Evolutionary conservation across 768 basidiomycete species (phyloP).

Genomic region (Boletales sp.): DNA sequence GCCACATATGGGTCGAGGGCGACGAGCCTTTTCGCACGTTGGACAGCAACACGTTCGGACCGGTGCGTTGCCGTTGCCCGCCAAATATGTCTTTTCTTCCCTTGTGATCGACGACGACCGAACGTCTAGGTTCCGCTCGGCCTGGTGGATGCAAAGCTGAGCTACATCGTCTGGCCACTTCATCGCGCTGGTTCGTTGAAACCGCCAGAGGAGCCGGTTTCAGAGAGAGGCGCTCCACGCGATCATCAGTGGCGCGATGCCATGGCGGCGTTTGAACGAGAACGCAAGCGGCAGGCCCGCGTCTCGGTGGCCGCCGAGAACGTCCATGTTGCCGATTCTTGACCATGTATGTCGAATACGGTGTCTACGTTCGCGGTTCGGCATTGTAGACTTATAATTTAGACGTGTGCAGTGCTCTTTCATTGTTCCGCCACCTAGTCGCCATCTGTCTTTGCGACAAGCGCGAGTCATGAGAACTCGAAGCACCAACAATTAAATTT

Average conservation of each 20-base stretch:
- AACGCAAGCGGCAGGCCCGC: slow-evolving; percentile 21
- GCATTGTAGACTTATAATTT: too few relatives aligned
- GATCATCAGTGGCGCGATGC: slow-evolving; percentile 23
- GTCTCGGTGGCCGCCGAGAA: slow-evolving; percentile 6
- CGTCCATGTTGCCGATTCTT: neutral
- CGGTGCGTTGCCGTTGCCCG: slow-evolving; percentile 39
- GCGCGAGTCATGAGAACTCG: too few relatives aligned
- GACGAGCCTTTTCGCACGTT: slow-evolving; percentile 42
- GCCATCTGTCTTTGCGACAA: too few relatives aligned
- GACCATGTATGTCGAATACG: neutral
- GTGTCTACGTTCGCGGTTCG: too few relatives aligned
- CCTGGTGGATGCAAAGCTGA: slow-evolving; percentile 49
- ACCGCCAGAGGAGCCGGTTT: slow-evolving; percentile 17
- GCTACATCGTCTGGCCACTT: slow-evolving; percentile 50
- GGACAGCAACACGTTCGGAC: slow-evolving; percentile 72
- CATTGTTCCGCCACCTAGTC: too few relatives aligned
- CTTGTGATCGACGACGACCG: neutral
- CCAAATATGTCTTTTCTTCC: too few relatives aligned
- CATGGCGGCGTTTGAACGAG: slow-evolving; percentile 32
- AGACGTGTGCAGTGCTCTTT: too few relatives aligned
- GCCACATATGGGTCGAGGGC: slow-evolving; percentile 74
- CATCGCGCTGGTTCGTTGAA: slow-evolving; percentile 41
- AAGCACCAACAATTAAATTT: too few relatives aligned
- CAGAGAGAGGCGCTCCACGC: slow-evolving; percentile 17
- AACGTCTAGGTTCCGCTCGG: slow-evolving; percentile 37